Base-by-base conservation (phyloP, 2,329 filamentous ascomycete species). In the Torrubiellomyces zombiae region DNA sequence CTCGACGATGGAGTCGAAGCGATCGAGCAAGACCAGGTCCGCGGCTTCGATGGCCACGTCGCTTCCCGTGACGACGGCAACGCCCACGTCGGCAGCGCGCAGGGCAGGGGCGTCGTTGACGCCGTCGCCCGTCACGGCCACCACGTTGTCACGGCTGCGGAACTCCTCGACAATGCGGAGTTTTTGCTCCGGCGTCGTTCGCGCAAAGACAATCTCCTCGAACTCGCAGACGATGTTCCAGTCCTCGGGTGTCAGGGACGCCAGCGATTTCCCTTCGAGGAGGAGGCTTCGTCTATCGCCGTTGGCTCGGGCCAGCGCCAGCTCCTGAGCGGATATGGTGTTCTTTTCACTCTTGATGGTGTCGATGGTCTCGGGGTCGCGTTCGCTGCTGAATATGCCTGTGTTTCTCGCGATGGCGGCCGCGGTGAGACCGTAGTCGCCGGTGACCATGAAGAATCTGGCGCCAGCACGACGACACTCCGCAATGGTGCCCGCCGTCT, bases 41-140 rank as follows among this genome's bases (percentile, higher is more conserved):
- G 72, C 71, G 0, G 65, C 65, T 19, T 58, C 55, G 32, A 73
- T 75, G 12, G 72, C 70, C 3, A 76, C 69, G 28, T 76, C 71
- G 4, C 62, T 69, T 4, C 72, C 70, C 0, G 61, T 53, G 6
- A 68, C 68, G 51, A 76, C 69, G 4, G 68, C 69, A 27, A 81
- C 76, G n/a, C 71, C 71, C 0, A 75, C 69, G 33, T 75, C 70
- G 1, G 71, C 70, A 16, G 67, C 69, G 25, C 70, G 70, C 17
- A 76, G 51, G 2, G 71, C 71, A 1, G 71, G 71, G 0, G 69
- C 71, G 31, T 76, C 71, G 28, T 76, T 75, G 7, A 72, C 75
- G 7, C 71, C 71, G 32, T 82, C 75, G 16, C 75, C 76, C n/a
- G 75, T 80, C 54, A 80, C 76, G 17, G 72, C 75, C 8, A 69